Conservation (phyloP, 768 basidiomycete species). For the Hygrophoropsis aurantiaca region DNA sequence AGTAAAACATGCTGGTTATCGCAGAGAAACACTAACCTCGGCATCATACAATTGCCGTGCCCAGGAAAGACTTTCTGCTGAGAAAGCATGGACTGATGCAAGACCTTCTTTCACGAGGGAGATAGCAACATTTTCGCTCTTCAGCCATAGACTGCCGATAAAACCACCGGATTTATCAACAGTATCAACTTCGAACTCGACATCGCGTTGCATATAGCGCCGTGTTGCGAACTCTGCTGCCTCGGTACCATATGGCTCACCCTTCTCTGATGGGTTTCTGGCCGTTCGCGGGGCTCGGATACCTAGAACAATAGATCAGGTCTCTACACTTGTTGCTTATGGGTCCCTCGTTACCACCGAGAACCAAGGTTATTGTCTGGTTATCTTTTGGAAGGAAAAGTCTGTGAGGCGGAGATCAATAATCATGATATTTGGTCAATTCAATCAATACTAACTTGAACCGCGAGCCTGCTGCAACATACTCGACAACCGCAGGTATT, state of each 20-base stretch:
- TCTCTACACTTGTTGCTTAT: no score
- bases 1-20: conserved; percentile 3
- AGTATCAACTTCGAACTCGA: conserved; percentile 88
- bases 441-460: conserved; percentile 68
- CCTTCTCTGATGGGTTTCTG: conserved; percentile 76
- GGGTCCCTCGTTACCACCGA: conserved; percentile 70
- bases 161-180: conserved; percentile 96
- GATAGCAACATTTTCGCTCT: conserved; percentile 83
- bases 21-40: conserved; percentile 56
- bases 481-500: conserved; percentile 86
- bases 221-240: conserved; percentile 76
- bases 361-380: conserved; percentile 88
- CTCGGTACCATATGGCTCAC: conserved; percentile 87
- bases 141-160: conserved; percentile 84
- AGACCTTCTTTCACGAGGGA: conserved; percentile 84
- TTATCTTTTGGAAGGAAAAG: conserved; percentile 89
- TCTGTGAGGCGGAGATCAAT: conserved; percentile 35
- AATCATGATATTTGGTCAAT: background rate
- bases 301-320: conserved; percentile 54
- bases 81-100: conserved; percentile 85
- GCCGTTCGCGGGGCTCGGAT: conserved; percentile 90
- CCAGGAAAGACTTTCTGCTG: conserved; percentile 82
- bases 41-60: conserved; percentile 77
- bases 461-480: conserved; percentile 90
- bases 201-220: conserved; percentile 91